Base-by-base conservation (phyloP, 495 filamentous ascomycete genomes). In the Penicillium macrosclerotiorum region DNA sequence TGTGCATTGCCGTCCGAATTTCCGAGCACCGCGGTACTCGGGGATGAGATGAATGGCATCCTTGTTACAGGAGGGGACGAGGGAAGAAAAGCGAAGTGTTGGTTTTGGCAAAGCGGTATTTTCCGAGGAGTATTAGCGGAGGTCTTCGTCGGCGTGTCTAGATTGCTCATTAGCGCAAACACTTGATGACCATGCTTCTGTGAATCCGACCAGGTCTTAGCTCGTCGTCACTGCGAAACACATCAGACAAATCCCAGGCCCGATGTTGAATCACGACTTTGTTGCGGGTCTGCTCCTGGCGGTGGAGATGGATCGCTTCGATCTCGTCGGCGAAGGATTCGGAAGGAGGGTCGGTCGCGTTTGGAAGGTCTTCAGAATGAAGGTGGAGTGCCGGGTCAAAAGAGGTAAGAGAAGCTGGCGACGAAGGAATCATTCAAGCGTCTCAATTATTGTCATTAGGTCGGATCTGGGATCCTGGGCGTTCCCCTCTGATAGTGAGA, bases 191-290 rank as follows among this genome's bases (percentile, higher is more conserved):
- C 18, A 24, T 13, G 18, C 19, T 13, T 16, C 22, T 25, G 37
- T 36, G 36, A 36, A 24, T 41, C 69, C 48, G 52, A 78, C 75
- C 59, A 54, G 65, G 65, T 52, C 65, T 71, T 61, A 75, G 68
- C 52, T 71, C 75, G 45, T 81, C 80, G 52, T 84, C 81, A 47
- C 80, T 86, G 40, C 77, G 71, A 60, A 86, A 87, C 7, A 75
- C 71, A 47, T 85, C 81, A 14, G 65, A 68, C 12, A 75, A 54
- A 42, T 77, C 68, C 75, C 79, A 83, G 27, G 73, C 64, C 22
- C 83, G 71, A 54, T 86, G 78, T 52, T 83, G 83, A 32, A 87
- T 84, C 9, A 86, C 82, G 23, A 83, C 70, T 42, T 69, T 79
- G 49, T 82, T 78, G 38, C 63, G 67, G 19, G 70, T 70, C 34